A percentile compares a stretch with the other conserved stretches of the same genome.
Conservation (phyloP, 257 asterid species). For the Asclepias syriaca region DNA sequence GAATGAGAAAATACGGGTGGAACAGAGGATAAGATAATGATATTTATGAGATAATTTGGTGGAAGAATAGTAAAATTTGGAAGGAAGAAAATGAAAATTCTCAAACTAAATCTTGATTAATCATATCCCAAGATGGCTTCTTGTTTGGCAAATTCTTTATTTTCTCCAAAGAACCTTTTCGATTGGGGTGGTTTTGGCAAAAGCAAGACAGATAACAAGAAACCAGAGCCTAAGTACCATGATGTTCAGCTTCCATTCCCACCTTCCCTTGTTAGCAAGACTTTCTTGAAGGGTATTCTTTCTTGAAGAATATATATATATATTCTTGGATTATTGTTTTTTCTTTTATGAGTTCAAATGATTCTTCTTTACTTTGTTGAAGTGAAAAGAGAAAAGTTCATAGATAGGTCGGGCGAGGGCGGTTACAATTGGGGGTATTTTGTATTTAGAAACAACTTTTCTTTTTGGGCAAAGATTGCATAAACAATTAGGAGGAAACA, state of each 20-base stretch:
- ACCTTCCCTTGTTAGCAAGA: slow-evolving; percentile 51
- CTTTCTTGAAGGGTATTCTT: slow-evolving; percentile 58
- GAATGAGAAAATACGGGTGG: background rate
- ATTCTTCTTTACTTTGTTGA: background rate
- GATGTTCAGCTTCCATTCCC: slow-evolving; percentile 61
- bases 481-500: background rate
- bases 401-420: slow-evolving; percentile 17
- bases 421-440: slow-evolving; percentile 1
- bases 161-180: slow-evolving; percentile 45
- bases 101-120: background rate
- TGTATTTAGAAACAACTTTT: background rate
- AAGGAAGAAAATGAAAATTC: background rate
- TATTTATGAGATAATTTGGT: background rate
- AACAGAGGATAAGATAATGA: slow-evolving; percentile 10
- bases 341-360: background rate
- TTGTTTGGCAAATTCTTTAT: slow-evolving; percentile 30
- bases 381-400: slow-evolving; percentile 9
- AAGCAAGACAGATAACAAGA: slow-evolving; percentile 26
- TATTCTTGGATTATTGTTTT: background rate
- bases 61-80: background rate
- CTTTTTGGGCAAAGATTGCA: background rate
- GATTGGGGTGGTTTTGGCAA: slow-evolving; percentile 63
- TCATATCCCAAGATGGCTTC: slow-evolving; percentile 17
- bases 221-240: slow-evolving; percentile 45
- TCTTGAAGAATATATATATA: background rate